Base-by-base conservation (phyloP, 2,329 filamentous ascomycete genomes). In the Taxawa tesnikishii region DNA sequence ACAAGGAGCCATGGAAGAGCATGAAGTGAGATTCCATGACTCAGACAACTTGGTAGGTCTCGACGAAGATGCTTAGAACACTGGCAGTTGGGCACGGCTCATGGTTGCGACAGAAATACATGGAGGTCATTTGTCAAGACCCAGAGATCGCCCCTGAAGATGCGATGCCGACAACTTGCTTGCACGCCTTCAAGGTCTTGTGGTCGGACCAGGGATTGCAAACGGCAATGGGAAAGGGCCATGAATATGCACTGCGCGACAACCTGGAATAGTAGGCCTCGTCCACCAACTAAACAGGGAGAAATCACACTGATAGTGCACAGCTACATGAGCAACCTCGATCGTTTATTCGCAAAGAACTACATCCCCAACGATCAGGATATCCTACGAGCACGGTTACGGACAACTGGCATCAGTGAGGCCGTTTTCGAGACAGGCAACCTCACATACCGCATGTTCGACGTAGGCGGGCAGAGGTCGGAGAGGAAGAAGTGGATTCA, bases 401-500 rank as follows among this genome's bases (percentile, higher is more conserved):
- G 85, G 48, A 96, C 88, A 12, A 96, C 90, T 3, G 88, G 88
- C 46, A 96, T 96, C 47, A 94, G 83, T 31, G 88, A 96, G 58
- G 94, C 87, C 3, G 73, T 88, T 40, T 96, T 96, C 56, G 84
- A 93, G 55, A 70, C 93, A 10, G 85, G 85, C 39, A 79, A 88
- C 50, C 71, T 94, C 48, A 93, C 85, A 42, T 94, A 94, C 61
- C 80, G 85, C 48, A 94, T 96, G 85, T 93, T 93, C 58, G 85
- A 94, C 50, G 85, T 93, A 28, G 85, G 85, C 54, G 85, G 85
- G 36, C 85, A 94, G 55, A 70, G 85, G 47, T 93, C 85, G 16
- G 85, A 94, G 59, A 79, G 85, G 40, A 93, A 93, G 70, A 94
- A 94, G 66, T 94, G 87, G 87, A 94, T 94, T 48, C 87, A 94